Evolutionary conservation across 169 alveolate species (phyloP), one percentile per base, ranked within the genome.

Genomic region (Eimeria acervulina): DNA sequence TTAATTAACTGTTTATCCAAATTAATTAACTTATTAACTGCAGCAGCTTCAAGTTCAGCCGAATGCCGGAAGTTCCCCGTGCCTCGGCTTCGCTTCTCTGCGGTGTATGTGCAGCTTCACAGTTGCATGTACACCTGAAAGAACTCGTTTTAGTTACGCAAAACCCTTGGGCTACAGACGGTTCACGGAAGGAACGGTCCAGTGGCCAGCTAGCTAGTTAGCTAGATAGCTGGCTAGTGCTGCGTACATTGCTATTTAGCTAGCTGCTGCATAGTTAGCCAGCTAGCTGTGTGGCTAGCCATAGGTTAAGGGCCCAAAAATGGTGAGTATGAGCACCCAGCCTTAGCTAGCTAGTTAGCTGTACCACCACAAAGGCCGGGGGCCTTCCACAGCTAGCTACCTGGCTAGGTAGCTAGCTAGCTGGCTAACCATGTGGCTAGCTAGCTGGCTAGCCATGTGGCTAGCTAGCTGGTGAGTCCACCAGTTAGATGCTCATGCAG

Each of bases 351-450:
- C 33, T 28, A 63, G 76, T n/a, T 19, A 23, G 33, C 76, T 63
- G 76, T 23, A 55, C 28, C 15, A 17, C 68, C 68, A 23, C 15
- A 55, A 23, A n/a, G n/a, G n/a, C n/a, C 80, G 80, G 40, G 19
- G 42, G 42, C 80, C 38, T 44, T 36, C 84, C 28, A 28, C 47
- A 72, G 84, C 52, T 72, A 28, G 84, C 84, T 72, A 12, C 84
- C 84, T 72, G 47, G 47, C 84, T 72, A 72, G 76, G 15, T 63
- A 23, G 33, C 31, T 47, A 12, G 55, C 12, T 47, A 47, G 55
- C 55, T 47, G 12, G 19, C 55, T 47, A 47, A 12, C 55, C 21
- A 23, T 13, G 76, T 63, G 55, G 55, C 55, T 47, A 47, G 55
- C 55, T 47, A 47, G 55, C 55, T 47, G 12, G 55, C 55, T 47